These are phyloP conservation scores for Fusarium duplospermum DNA, from an alignment of 2,329 filamentous ascomycete species.

Conservation along the genomic window DNA sequence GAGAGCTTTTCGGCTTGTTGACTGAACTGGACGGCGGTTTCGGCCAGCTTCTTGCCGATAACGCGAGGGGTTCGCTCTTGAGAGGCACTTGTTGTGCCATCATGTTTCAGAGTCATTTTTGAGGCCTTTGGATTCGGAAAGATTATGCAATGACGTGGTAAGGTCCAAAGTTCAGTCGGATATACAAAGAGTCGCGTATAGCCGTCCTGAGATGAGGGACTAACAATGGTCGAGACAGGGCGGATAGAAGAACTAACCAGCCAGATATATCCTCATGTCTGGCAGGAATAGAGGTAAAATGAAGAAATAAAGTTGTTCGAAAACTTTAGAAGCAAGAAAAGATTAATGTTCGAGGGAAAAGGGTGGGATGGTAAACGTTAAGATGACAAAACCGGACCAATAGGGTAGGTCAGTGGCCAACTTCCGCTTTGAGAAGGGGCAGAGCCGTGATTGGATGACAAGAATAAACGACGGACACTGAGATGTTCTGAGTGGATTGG, in stretches of 20 bases:
- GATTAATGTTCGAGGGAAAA: constrained; percentile 9
- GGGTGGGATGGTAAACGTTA: constrained; percentile 19
- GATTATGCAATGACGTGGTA: background rate
- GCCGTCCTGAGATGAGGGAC: background rate
- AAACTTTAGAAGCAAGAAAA: constrained; percentile 9
- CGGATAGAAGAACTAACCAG: constrained; percentile 9
- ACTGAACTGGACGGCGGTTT: constrained; percentile 66
- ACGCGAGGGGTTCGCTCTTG: constrained; percentile 18
- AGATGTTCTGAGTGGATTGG: constrained; percentile 4
- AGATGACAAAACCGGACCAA: constrained; percentile 23
- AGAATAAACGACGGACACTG: background rate
- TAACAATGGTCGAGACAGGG: background rate
- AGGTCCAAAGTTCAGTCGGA: background rate
- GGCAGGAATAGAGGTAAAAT: background rate
- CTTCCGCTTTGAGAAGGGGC: constrained; percentile 31
- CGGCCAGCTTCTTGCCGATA: constrained; percentile 46
- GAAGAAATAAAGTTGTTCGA: background rate
- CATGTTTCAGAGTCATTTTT: constrained; percentile 29
- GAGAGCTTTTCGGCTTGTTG: constrained; percentile 71
- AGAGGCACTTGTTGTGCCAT: constrained; percentile 17
- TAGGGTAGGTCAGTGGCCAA: constrained; percentile 25
- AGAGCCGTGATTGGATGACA: constrained; percentile 29
- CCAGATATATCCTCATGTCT: constrained; percentile 22
- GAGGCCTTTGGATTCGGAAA: background rate
- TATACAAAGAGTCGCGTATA: background rate